Base-by-base conservation (phyloP, 768 basidiomycete species). In the Terana coerulea region DNA sequence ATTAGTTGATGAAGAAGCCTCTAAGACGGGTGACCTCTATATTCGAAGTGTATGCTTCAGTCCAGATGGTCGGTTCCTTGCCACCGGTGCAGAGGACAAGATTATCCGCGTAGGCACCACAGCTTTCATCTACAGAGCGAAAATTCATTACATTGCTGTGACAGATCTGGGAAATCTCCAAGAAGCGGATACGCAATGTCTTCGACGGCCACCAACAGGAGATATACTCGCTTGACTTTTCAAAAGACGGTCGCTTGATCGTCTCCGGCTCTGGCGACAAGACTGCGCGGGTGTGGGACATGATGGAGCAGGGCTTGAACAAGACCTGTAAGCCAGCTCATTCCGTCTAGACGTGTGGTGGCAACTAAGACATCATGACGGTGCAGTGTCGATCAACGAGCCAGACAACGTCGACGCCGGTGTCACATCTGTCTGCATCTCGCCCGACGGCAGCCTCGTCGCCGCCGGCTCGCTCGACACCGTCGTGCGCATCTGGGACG, bases 211-310 rank as follows among this genome's bases (percentile, higher is more conserved):
- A 97, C 70, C 82, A 83, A 61, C 88, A 92, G 63, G 94, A 95
- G 63, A 93, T 97, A 62, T 95, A 95, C 69, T 91, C 92, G 1
- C 84, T 97, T 56, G 91, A 90, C 67, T 95, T 94, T 69, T 90
- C 91, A 1, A 69, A 75, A n/a, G 89, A 94, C 59, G 93, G 94
- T 6, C 76, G 83, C 4, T 77, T 88, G 59, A 86, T 95, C 57
- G 90, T 94, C 9, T 93, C 91, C 3, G 94, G 93, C 14, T 93
- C 90, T 0, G 92, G 93, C 2, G 91, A 84, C 68, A 76, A 76
- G 64, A 81, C 79, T 0, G 80, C 80, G 24, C 67, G 78, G 39
- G 76, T 83, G 47, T 84, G 82, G 82, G 76, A 81, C 56, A 76
- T 83, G 67, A 71, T 72, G 40, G 11, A 71, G 68, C 61, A 70